Evolutionary conservation across 1,284 basidiomycete genomes (phyloP).

Genomic region (Melampsora occidentalis): DNA sequence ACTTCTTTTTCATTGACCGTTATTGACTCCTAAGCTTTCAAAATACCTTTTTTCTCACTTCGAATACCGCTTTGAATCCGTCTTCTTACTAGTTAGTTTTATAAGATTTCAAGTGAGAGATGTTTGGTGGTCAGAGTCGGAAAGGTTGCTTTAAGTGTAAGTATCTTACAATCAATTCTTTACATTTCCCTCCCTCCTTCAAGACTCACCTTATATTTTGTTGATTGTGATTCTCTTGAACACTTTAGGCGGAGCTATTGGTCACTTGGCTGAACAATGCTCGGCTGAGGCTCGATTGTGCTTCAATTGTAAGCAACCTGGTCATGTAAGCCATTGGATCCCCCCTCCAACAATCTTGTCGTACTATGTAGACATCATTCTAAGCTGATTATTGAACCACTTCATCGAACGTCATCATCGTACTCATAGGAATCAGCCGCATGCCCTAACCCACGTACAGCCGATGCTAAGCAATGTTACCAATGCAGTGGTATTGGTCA

Average conservation of each 20-base stretch:
- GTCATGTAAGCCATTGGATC: constrained; percentile 10
- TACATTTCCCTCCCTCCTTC: not conserved
- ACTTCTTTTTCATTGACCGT: too few relatives aligned
- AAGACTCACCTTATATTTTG: not conserved
- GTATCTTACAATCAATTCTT: not conserved
- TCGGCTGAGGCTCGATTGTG: constrained; percentile 17
- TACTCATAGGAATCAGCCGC: constrained; percentile 18
- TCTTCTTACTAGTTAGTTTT: too few relatives aligned
- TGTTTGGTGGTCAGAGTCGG: constrained; percentile 1
- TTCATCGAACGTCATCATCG: not conserved
- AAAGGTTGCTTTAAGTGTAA: constrained; percentile 8
- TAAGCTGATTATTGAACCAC: not conserved
- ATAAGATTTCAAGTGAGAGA: not conserved
- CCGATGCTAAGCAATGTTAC: constrained; percentile 9
- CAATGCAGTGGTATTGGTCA: constrained; percentile 14
- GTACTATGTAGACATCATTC: not conserved
- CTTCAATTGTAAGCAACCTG: constrained; percentile 30
- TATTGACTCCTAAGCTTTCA: too few relatives aligned
- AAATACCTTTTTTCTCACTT: too few relatives aligned
- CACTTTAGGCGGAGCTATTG: constrained; percentile 11
- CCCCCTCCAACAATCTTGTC: not conserved
- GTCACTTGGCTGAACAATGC: constrained; percentile 22
- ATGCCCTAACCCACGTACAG: constrained; percentile 24
- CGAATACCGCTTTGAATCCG: too few relatives aligned
- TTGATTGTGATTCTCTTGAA: not conserved